Evolutionary conservation across 768 basidiomycete species (phyloP).

Genomic region (Gautieria morchelliformis): DNA sequence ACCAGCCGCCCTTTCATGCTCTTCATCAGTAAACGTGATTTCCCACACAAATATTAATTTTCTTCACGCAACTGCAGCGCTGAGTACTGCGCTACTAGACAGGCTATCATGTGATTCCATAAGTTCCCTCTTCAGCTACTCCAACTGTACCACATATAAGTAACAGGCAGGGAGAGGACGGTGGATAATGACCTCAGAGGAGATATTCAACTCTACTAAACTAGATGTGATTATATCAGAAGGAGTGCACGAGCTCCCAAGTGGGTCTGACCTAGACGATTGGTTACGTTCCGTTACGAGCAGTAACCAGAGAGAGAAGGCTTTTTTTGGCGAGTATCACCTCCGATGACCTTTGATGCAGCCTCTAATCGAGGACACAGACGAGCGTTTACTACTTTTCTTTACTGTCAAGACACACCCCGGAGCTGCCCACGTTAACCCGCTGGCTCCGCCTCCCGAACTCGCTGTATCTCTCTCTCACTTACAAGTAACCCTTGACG

Average conservation of each 20-base stretch:
- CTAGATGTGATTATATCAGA: constrained; percentile 60
- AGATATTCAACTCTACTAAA: constrained; percentile 47
- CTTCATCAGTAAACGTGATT: too few species aligned
- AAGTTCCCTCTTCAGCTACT: too few species aligned
- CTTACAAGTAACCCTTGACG: constrained; percentile 71
- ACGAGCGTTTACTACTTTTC: constrained; percentile 21
- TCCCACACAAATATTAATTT: too few species aligned
- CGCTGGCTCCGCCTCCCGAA: constrained; percentile 24
- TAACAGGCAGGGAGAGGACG: too few species aligned
- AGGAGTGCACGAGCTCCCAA: constrained; percentile 41
- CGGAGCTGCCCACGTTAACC: constrained; percentile 20
- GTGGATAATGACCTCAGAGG: constrained; percentile 36
- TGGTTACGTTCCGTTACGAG: constrained; percentile 43
- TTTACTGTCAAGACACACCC: constrained; percentile 20
- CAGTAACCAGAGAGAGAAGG: constrained; percentile 41
- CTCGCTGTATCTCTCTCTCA: constrained; percentile 57
- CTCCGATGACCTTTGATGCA: constrained; percentile 21
- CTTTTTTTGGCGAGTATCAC: constrained; percentile 60
- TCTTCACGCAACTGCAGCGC: too few species aligned
- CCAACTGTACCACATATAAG: too few species aligned
- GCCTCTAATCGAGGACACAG: constrained; percentile 35
- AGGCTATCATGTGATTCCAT: too few species aligned
- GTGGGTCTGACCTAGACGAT: constrained; percentile 29
- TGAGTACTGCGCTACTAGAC: too few species aligned
- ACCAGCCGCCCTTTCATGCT: too few species aligned